Conservation (phyloP, 106 monocot species). For the Dendrobium chrysotoxum region DNA sequence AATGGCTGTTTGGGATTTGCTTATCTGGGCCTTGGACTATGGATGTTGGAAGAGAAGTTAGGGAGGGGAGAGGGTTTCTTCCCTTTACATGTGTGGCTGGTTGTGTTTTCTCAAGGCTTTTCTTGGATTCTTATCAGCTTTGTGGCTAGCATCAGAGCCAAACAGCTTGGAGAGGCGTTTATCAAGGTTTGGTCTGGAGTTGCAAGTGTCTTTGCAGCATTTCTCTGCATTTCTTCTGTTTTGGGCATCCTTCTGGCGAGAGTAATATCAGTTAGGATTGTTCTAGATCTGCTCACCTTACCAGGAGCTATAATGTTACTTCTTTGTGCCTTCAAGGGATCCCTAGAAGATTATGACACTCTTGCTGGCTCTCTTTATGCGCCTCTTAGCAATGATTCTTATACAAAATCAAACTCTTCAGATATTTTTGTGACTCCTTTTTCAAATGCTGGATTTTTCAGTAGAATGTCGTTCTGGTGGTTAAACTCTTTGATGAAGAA, state of each 20-base stretch:
- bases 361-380: constrained; percentile 14
- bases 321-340: constrained; percentile 21
- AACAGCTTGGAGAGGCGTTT: constrained; percentile 19
- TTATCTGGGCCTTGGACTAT: constrained; percentile 40
- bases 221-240: constrained; percentile 35
- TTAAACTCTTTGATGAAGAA: constrained; percentile 63
- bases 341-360: constrained; percentile 13
- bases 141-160: constrained; percentile 13
- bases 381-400: constrained; percentile 31
- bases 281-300: constrained; percentile 33
- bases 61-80: constrained; percentile 12
- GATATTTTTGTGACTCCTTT: constrained; percentile 24
- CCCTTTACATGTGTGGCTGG: constrained; percentile 31
- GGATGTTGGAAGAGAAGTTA: constrained; percentile 24
- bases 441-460: constrained; percentile 51
- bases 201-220: constrained; percentile 19
- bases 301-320: constrained; percentile 37
- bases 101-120: constrained; percentile 34
- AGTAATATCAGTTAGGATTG: constrained; percentile 15
- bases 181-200: constrained; percentile 27
- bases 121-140: constrained; percentile 19
- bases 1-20: constrained; percentile 30
- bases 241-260: constrained; percentile 17
- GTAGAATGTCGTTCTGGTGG: constrained; percentile 77
- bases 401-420: not conserved